Evolutionary conservation across 1,284 basidiomycete species (phyloP).

Genomic region (Grifola frondosa): DNA sequence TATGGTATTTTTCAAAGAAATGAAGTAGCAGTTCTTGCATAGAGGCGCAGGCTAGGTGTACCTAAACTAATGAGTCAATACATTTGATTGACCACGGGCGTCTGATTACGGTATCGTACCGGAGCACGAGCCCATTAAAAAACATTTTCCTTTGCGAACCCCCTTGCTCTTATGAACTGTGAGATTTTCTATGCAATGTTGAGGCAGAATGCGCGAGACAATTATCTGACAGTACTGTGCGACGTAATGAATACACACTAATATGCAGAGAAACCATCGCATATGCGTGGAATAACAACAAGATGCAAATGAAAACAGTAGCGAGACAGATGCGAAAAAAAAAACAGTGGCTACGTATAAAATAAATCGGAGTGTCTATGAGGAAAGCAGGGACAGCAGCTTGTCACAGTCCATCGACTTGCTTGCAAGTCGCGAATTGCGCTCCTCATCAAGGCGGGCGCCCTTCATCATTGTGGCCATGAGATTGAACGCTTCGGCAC

Average conservation of each 20-base stretch:
- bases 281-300: constrained; percentile 19
- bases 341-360: constrained; percentile 7
- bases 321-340: constrained; percentile 10
- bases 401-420: constrained; percentile 61
- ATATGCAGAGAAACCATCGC: constrained; percentile 23
- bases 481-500: constrained; percentile 82
- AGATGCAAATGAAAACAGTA: constrained; percentile 13
- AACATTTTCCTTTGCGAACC: no score
- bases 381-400: constrained; percentile 53
- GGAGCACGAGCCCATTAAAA: no score
- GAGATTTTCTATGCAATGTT: no score
- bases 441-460: constrained; percentile 58
- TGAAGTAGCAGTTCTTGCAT: no score
- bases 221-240: constrained; percentile 24
- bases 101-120: no score
- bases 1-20: no score
- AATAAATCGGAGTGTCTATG: constrained; percentile 40
- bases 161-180: no score
- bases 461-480: constrained; percentile 76
- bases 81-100: no score
- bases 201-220: no score
- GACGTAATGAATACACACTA: constrained; percentile 25
- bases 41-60: no score
- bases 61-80: no score
- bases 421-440: constrained; percentile 50